A percentile compares a stretch with the other conserved stretches of the same genome.
Conservation (phyloP, 2,329 filamentous ascomycete genomes). For the Stachybotrys elegans region DNA sequence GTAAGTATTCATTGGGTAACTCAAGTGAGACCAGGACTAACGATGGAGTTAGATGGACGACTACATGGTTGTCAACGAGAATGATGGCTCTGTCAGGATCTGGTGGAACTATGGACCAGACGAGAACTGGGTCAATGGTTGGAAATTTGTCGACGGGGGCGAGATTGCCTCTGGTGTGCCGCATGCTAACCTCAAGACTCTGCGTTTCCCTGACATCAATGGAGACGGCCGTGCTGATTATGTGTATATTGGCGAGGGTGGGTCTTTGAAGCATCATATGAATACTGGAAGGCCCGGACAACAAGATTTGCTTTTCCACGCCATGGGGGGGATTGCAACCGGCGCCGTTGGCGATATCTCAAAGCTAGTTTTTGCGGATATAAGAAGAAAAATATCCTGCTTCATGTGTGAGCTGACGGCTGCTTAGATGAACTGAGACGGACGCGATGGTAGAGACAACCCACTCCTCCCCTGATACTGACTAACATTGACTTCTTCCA, state of each 20-base stretch:
- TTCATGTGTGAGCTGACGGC: background rate
- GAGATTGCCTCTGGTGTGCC: slow-evolving; percentile 16
- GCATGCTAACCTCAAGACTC: slow-evolving; percentile 15
- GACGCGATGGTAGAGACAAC: slow-evolving; percentile 6
- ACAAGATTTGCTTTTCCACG: slow-evolving; percentile 8
- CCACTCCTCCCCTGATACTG: background rate
- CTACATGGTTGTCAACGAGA: slow-evolving; percentile 11
- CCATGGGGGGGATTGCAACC: slow-evolving; percentile 10
- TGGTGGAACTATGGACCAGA: slow-evolving; percentile 16
- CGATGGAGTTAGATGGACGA: slow-evolving; percentile 14
- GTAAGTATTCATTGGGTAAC: slow-evolving; percentile 4
- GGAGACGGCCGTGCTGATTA: slow-evolving; percentile 20
- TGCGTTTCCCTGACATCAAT: slow-evolving; percentile 19
- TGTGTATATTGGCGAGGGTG: slow-evolving; percentile 14
- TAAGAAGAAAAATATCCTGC: background rate
- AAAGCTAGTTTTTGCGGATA: slow-evolving; percentile 12
- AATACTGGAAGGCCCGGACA: slow-evolving; percentile 13
- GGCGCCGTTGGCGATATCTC: slow-evolving; percentile 9
- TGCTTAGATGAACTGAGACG: slow-evolving; percentile 8
- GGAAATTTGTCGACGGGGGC: slow-evolving; percentile 15
- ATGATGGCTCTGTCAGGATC: slow-evolving; percentile 11
- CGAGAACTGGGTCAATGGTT: slow-evolving; percentile 12
- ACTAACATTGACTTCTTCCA: no score
- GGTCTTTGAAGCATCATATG: slow-evolving; percentile 13
- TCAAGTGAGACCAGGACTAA: background rate